Evolutionary conservation across 768 basidiomycete genomes (phyloP).

Genomic region (Tephrocybe sp.): DNA sequence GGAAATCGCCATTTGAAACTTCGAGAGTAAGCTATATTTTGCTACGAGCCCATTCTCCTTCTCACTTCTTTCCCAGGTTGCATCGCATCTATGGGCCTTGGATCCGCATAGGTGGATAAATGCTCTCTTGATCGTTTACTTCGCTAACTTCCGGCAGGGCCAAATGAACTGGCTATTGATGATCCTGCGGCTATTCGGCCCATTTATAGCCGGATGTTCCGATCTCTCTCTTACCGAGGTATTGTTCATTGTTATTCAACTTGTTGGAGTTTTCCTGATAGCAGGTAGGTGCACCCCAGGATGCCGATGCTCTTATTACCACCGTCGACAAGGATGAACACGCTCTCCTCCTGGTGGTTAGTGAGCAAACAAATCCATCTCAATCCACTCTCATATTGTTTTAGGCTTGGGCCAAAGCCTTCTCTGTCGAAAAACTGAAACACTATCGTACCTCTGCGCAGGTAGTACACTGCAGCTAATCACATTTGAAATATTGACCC

Average conservation of each 20-base stretch:
- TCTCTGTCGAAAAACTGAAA: conserved; percentile 24
- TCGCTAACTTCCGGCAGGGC: conserved; percentile 24
- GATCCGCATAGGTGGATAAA: conserved; percentile 29
- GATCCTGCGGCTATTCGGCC: conserved; percentile 21
- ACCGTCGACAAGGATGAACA: conserved; percentile 16
- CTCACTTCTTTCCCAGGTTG: conserved; percentile 17
- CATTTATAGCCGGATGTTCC: conserved; percentile 27
- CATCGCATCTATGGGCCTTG: conserved; percentile 31
- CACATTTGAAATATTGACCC: background rate
- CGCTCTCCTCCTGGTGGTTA: conserved; percentile 10
- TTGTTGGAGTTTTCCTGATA: background rate
- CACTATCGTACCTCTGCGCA: conserved; percentile 18
- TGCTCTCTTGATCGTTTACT: background rate
- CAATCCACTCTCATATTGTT: background rate
- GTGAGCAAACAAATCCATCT: conserved; percentile 5
- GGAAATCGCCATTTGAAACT: conserved; percentile 4
- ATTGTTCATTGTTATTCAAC: background rate
- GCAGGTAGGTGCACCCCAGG: conserved; percentile 12
- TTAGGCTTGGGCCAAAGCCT: conserved; percentile 31
- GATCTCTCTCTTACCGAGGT: conserved; percentile 24
- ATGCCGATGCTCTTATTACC: conserved; percentile 23
- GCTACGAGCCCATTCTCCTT: background rate
- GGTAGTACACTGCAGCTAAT: background rate
- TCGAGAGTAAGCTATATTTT: background rate
- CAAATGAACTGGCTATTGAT: conserved; percentile 36